A percentile compares a stretch with the other conserved stretches of the same genome.
These are phyloP conservation scores for Plenodomus biglobosus DNA, from an alignment of 2,329 filamentous ascomycete genomes.

Conservation along the genomic window DNA sequence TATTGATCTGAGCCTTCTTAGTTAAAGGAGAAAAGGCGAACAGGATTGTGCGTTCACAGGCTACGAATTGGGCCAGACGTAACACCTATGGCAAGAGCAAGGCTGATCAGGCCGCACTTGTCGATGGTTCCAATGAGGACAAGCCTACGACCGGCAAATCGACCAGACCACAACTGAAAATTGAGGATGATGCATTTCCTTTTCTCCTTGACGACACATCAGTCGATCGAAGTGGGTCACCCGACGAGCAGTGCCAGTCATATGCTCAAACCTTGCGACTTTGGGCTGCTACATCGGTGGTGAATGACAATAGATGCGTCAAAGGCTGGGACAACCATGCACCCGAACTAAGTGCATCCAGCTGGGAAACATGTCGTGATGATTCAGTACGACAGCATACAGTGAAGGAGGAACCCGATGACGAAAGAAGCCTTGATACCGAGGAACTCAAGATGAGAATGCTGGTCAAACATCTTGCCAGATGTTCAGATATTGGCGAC, in stretches of 20 bases:
- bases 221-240: too few species aligned
- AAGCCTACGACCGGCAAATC: neutral
- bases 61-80: neutral
- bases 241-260: too few species aligned
- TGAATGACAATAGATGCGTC: neutral
- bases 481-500: constrained; percentile 14
- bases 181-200: neutral
- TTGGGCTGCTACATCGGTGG: too few species aligned
- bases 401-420: too few species aligned
- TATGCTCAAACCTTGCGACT: too few species aligned
- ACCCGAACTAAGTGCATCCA: neutral
- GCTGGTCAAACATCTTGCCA: constrained; percentile 15
- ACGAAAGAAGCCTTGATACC: neutral
- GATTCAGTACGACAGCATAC: neutral
- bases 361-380: constrained; percentile 14
- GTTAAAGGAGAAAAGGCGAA: neutral
- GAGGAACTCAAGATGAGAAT: constrained; percentile 19
- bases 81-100: neutral
- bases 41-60: neutral
- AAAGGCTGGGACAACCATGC: constrained; percentile 4
- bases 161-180: neutral
- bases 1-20: neutral
- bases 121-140: neutral
- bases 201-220: too few species aligned
- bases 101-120: neutral